Evolutionary conservation across 805 yeast species (phyloP).

Genomic region (Kodamaea leandrae): DNA sequence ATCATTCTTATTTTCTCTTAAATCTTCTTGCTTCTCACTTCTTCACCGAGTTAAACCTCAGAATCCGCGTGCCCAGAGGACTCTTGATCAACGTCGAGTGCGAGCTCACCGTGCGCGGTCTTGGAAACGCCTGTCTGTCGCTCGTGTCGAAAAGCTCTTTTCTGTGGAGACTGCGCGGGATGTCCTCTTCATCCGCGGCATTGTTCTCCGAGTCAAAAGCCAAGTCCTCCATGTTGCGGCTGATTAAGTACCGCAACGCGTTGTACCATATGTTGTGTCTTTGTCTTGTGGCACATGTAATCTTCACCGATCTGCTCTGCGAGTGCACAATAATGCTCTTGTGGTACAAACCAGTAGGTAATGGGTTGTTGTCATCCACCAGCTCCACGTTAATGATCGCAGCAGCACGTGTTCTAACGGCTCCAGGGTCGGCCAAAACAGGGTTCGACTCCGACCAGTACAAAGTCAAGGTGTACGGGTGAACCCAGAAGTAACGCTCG

Average conservation of each 20-base stretch:
- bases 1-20: background rate
- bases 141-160: slow-evolving; percentile 13
- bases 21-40: background rate
- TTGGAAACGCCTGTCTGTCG: slow-evolving; percentile 18
- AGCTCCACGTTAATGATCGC: slow-evolving; percentile 78
- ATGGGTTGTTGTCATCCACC: slow-evolving; percentile 79
- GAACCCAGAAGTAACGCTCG: slow-evolving; percentile 93
- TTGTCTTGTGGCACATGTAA: slow-evolving; percentile 84
- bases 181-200: slow-evolving; percentile 16
- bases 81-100: slow-evolving; percentile 8
- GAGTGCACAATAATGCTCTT: slow-evolving; percentile 79
- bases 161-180: slow-evolving; percentile 9
- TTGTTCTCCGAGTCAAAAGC: slow-evolving; percentile 39
- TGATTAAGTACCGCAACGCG: slow-evolving; percentile 72
- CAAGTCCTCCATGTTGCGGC: slow-evolving; percentile 60
- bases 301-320: slow-evolving; percentile 59
- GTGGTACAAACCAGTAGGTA: slow-evolving; percentile 85
- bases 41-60: slow-evolving; percentile 8
- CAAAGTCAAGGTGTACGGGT: slow-evolving; percentile 86
- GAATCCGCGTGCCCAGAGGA: slow-evolving; percentile 8
- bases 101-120: slow-evolving; percentile 15
- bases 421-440: slow-evolving; percentile 62
- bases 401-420: slow-evolving; percentile 69
- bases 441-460: slow-evolving; percentile 90
- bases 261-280: slow-evolving; percentile 92